Conservation (phyloP, 2,329 filamentous ascomycete species). For the Apiospora phragmitis region DNA sequence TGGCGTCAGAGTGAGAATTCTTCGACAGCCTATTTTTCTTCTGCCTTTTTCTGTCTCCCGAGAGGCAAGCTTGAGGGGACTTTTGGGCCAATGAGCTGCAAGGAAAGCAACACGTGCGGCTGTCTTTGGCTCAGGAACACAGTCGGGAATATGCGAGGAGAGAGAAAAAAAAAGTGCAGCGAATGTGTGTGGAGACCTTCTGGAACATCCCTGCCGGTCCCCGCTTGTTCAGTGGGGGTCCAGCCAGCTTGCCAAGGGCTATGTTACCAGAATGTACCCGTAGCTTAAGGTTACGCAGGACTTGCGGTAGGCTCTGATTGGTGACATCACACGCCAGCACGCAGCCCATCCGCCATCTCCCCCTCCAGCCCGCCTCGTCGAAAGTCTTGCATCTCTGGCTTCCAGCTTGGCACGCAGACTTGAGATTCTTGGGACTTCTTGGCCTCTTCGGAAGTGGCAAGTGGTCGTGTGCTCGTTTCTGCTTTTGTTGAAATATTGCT, state of each 20-base stretch:
- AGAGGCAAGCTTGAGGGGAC: not conserved
- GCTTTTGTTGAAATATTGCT: not conserved
- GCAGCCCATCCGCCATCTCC: not conserved
- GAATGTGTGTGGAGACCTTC: not conserved
- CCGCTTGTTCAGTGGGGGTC: not conserved
- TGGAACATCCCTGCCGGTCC: not conserved
- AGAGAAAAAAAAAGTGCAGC: not conserved
- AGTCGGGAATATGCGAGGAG: not conserved
- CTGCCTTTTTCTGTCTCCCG: not conserved
- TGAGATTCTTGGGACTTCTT: not conserved
- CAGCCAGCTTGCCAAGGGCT: not conserved
- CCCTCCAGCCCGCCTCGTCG: not conserved
- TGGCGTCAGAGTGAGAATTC: constrained; percentile 1
- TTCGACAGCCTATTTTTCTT: not conserved
- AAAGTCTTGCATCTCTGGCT: not conserved
- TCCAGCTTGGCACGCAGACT: not conserved
- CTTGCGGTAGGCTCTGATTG: not conserved
- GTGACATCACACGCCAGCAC: not conserved
- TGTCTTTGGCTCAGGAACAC: constrained; percentile 11
- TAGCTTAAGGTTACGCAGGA: not conserved
- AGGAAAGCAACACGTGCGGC: constrained; percentile 11
- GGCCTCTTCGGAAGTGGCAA: not conserved
- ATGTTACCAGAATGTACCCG: not conserved
- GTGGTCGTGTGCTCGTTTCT: not conserved
- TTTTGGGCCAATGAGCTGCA: constrained; percentile 5